Percentiles rank a stretch among this genome's conserved stretches.
Conservation (phyloP, 371 early-diverging fungal species). For the Rhizopus arrhizus region DNA sequence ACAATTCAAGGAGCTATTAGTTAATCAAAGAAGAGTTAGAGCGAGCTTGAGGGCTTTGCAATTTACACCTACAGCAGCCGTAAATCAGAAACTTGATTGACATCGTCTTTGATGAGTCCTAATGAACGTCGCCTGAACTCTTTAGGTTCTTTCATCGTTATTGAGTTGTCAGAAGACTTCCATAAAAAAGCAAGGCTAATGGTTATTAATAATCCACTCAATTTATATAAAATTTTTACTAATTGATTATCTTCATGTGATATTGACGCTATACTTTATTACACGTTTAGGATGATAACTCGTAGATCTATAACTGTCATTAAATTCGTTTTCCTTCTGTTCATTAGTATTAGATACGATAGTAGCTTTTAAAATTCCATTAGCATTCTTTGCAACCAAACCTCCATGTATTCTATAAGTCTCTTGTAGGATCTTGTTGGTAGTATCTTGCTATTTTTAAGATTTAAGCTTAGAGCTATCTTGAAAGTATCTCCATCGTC, state of each 20-base stretch:
- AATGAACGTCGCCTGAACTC: constrained; percentile 10
- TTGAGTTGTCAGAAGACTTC: background rate
- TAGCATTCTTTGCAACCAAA: background rate
- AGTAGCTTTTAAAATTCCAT: background rate
- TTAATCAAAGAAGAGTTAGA: constrained; percentile 5
- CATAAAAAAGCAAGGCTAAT: background rate
- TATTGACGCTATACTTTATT: constrained; percentile 4
- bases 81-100: constrained; percentile 17
- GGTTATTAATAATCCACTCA: constrained; percentile 1
- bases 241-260: constrained; percentile 4
- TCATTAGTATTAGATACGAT: background rate
- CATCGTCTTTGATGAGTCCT: constrained; percentile 2
- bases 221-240: background rate
- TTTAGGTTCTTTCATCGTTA: constrained; percentile 4
- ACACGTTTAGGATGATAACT: constrained; percentile 6
- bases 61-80: constrained; percentile 11
- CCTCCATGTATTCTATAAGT: background rate
- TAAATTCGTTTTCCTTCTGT: background rate
- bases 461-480: too few species aligned
- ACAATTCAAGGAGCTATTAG: constrained; percentile 13
- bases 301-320: constrained; percentile 8
- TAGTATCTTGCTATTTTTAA: background rate
- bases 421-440: background rate
- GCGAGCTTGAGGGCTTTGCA: background rate
- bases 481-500: too few species aligned